Conservation (phyloP, 768 basidiomycete genomes). For the Cytidiella melzeri region DNA sequence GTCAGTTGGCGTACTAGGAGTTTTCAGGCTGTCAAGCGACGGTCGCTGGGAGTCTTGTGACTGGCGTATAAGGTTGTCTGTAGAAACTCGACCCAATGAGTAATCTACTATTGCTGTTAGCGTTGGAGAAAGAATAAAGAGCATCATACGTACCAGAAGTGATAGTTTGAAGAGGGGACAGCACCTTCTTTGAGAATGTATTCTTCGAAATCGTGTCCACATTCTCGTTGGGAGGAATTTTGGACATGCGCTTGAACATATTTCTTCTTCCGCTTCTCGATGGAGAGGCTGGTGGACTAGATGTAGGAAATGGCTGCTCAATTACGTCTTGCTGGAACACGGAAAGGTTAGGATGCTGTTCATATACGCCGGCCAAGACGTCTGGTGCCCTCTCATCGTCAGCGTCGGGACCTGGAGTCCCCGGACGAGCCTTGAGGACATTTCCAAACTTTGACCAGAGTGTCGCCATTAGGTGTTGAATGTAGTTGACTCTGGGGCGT, state of each 20-base stretch:
- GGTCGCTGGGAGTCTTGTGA: constrained; percentile 23
- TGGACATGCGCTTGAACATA: constrained; percentile 53
- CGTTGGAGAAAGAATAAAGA: constrained; percentile 24
- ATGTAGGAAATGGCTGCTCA: constrained; percentile 26
- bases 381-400: constrained; percentile 24
- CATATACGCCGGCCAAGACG: constrained; percentile 46
- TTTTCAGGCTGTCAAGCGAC: constrained; percentile 18
- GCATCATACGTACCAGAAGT: constrained; percentile 17
- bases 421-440: constrained; percentile 42
- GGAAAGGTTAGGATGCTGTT: constrained; percentile 59
- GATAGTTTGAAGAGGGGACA: constrained; percentile 23
- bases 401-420: constrained; percentile 11
- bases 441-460: constrained; percentile 65
- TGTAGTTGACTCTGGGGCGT: background rate
- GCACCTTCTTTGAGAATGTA: constrained; percentile 48
- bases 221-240: constrained; percentile 31
- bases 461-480: background rate
- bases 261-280: constrained; percentile 39
- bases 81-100: constrained; percentile 21
- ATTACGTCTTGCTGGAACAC: constrained; percentile 37
- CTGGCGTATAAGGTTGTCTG: constrained; percentile 21
- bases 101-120: constrained; percentile 18
- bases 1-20: constrained; percentile 27
- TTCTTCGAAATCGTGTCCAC: constrained; percentile 11
- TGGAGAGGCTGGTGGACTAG: constrained; percentile 43